Conservation (phyloP, 768 basidiomycete species). For the Leccinum longicurvipes region DNA sequence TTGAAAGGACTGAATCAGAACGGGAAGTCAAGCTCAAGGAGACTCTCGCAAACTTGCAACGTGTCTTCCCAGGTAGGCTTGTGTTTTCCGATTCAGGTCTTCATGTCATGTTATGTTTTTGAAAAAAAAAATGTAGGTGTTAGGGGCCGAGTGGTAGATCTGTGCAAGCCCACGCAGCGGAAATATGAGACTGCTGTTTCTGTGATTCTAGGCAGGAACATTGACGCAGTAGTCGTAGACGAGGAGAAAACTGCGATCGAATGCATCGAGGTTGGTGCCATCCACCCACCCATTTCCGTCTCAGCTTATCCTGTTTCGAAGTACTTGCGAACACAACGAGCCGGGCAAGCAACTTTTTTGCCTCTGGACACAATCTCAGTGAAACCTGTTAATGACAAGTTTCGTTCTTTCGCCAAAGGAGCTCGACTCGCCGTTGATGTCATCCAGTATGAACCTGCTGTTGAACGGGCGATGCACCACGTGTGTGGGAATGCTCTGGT, state of each 20-base stretch:
- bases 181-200: constrained; percentile 93
- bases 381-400: constrained; percentile 92
- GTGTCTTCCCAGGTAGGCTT: constrained; percentile 77
- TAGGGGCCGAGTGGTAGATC: constrained; percentile 86
- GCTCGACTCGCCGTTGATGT: constrained; percentile 85
- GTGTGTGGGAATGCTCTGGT: constrained; percentile 94
- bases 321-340: constrained; percentile 94
- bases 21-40: constrained; percentile 83
- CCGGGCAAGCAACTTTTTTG: constrained; percentile 96
- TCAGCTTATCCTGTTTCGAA: constrained; percentile 28
- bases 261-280: constrained; percentile 78
- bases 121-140: constrained; percentile 53
- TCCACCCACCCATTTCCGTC: not conserved
- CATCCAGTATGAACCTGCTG: constrained; percentile 74
- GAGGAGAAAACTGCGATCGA: constrained; percentile 96
- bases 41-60: constrained; percentile 75
- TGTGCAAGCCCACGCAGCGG: constrained; percentile 90
- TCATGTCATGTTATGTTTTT: not conserved
- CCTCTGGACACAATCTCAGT: constrained; percentile 97
- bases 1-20: constrained; percentile 84
- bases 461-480: constrained; percentile 94
- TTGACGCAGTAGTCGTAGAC: constrained; percentile 95
- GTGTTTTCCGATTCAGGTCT: not conserved
- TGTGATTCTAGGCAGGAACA: constrained; percentile 89
- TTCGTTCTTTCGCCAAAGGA: constrained; percentile 86